These are phyloP conservation scores for Trichocladium antarcticum DNA, from an alignment of 495 filamentous ascomycete genomes.

Conservation along the genomic window DNA sequence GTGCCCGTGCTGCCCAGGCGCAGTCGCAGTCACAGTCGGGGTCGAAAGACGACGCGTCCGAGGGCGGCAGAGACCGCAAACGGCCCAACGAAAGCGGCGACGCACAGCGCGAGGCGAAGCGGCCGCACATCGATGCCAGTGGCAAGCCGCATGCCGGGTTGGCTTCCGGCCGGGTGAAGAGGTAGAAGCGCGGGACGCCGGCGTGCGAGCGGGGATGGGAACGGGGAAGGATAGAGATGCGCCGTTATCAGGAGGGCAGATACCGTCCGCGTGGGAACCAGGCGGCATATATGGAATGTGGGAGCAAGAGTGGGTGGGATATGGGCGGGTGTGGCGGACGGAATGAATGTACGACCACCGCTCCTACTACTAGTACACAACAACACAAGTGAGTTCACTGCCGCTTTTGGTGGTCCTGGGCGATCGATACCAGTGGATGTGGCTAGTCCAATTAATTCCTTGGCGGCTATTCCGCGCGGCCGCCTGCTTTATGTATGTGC, in stretches of 20 bases:
- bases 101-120: constrained; percentile 31
- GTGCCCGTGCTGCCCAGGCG: constrained; percentile 42
- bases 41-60: constrained; percentile 26
- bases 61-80: constrained; percentile 31
- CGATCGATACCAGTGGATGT: too few species aligned
- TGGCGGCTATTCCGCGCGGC: too few species aligned
- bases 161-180: neutral
- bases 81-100: constrained; percentile 31
- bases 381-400: too few species aligned
- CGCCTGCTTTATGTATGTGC: too few species aligned
- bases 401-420: too few species aligned
- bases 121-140: constrained; percentile 30
- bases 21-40: constrained; percentile 26
- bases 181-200: neutral
- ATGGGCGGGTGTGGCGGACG: neutral
- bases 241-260: too few species aligned
- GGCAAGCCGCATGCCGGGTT: neutral
- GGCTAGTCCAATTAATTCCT: too few species aligned
- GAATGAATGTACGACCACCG: neutral
- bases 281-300: neutral
- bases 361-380: neutral
- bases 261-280: too few species aligned
- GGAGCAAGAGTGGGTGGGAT: neutral
- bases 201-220: neutral
- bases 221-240: too few species aligned